Evolutionary conservation across 192 early-diverging fungal genomes (phyloP), one percentile per base, ranked within the genome.

Genomic region (Cetraspora pellucida): DNA sequence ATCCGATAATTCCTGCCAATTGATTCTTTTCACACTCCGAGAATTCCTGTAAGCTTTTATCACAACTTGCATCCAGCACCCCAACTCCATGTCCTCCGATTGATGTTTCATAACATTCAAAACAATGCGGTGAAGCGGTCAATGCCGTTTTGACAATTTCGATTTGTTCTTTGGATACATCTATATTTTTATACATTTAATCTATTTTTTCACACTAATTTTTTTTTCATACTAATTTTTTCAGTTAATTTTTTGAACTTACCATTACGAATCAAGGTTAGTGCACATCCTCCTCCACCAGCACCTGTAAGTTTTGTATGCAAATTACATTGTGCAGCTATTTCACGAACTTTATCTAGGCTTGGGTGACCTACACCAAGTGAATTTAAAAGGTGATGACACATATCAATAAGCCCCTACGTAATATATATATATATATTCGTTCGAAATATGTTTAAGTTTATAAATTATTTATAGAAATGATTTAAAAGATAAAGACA

Each of bases 201-300:
- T 3, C 25, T 21, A 73, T 13, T 23, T 21, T 46, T n/a, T 17
- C 17, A 59, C 50, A n/a, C n/a, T n/a, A n/a, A n/a, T n/a, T n/a
- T n/a, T n/a, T n/a, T n/a, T n/a, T n/a, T n/a, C n/a, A n/a, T n/a
- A n/a, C n/a, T n/a, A n/a, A n/a, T n/a, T n/a, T n/a, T n/a, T n/a
- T n/a, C n/a, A n/a, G n/a, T n/a, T 47, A 10, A 37, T 19, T 52
- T 52, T 19, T 31, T 8, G 27, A 37, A 66, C 44, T 81, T 85
- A 90, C 89, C 89, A 60, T 90, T 81, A 19, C 89, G 87, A 23
- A 95, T 78, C 63, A 93, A 82, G 0, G 94, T 95, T 61, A 99
- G 78, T 23, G 93, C 93, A 81, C 97, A 99, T 14, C 98, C 98
- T 69, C 98, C 98, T 52, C 98, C 98, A 31, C 98, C 97, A 28